Percentiles rank a stretch among this genome's conserved stretches.
Evolutionary conservation across 139 green algal species (phyloP).

Genomic region (Tetraselmis chui): DNA sequence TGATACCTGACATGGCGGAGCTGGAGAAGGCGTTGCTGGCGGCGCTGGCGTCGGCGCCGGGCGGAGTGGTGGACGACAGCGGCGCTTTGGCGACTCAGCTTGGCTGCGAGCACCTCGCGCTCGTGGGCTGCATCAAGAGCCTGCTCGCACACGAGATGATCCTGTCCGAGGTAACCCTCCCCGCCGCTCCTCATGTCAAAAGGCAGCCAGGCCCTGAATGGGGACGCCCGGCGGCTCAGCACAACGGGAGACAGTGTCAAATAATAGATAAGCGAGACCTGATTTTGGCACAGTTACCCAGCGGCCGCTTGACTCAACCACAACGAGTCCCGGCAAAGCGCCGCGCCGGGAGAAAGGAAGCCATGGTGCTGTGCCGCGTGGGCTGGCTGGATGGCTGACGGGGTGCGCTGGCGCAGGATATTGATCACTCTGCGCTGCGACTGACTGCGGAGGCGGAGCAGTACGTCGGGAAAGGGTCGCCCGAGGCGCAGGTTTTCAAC

Average conservation of each 20-base stretch:
- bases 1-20: too few species aligned
- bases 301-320: neutral
- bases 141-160: slow-evolving; percentile 75
- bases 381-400: neutral
- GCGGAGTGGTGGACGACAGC: too few species aligned
- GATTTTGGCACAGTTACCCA: neutral
- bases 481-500: slow-evolving; percentile 81
- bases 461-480: slow-evolving; percentile 62
- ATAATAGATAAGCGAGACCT: neutral
- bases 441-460: slow-evolving; percentile 71
- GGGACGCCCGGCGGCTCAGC: too few species aligned
- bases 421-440: slow-evolving; percentile 51
- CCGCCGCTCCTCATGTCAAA: too few species aligned
- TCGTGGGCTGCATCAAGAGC: slow-evolving; percentile 82
- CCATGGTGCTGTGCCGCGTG: neutral
- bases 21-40: too few species aligned
- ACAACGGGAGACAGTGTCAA: too few species aligned
- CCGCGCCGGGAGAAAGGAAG: neutral
- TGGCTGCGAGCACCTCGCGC: slow-evolving; percentile 53
- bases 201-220: too few species aligned
- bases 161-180: slow-evolving; percentile 44
- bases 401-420: slow-evolving; percentile 44
- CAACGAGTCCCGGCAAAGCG: neutral
- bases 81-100: slow-evolving; percentile 38
- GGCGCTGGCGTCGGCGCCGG: too few species aligned